Evolutionary conservation across 1,139 yeast genomes (phyloP).

Genomic region (Taphrina wiesneri): DNA sequence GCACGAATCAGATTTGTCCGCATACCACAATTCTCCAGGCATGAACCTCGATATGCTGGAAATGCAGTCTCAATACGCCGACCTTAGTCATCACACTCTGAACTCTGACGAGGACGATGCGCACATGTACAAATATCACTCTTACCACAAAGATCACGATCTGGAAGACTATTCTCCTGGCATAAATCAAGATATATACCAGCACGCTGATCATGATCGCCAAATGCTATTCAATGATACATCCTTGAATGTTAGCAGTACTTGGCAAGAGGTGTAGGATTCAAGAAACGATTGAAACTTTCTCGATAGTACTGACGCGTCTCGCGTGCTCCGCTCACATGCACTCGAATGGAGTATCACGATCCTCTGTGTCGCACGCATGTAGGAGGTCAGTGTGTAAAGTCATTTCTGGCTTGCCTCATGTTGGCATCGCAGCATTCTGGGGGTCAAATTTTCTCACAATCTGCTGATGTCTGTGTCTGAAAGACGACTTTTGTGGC

Average conservation of each 20-base stretch:
- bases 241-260: neutral
- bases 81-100: neutral
- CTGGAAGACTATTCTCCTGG: conserved; percentile 15
- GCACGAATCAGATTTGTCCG: conserved; percentile 6
- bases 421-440: no score
- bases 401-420: no score
- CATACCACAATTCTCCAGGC: neutral
- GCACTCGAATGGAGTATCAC: no score
- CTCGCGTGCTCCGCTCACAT: no score
- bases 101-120: neutral
- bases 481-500: no score
- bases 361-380: no score
- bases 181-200: conserved; percentile 6
- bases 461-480: no score
- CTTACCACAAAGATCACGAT: conserved; percentile 8
- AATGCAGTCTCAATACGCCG: conserved; percentile 6
- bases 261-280: conserved; percentile 15
- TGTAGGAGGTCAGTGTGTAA: no score
- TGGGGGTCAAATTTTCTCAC: no score
- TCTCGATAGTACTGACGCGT: no score
- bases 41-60: conserved; percentile 14
- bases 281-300: no score
- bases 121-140: conserved; percentile 12
- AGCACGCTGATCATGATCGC: conserved; percentile 15
- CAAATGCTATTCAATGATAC: conserved; percentile 24